Evolutionary conservation across 768 basidiomycete species (phyloP), one percentile per base, ranked within the genome.

Genomic region (Collybiopsis luxurians): DNA sequence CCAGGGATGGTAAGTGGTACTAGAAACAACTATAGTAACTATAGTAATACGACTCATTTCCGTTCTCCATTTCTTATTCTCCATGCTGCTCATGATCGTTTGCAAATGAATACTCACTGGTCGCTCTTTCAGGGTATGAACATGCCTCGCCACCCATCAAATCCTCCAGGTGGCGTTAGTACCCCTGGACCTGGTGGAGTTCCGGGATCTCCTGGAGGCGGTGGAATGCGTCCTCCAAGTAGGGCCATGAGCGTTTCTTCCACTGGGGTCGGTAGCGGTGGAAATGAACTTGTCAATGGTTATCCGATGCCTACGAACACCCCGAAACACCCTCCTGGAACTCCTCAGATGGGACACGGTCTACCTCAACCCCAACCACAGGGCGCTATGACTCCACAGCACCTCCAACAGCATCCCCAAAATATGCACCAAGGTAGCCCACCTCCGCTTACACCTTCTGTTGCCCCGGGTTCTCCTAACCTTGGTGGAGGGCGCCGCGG

Each of bases 221-320:
- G 17, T 45, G 43, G 40, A 17, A 55, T 49, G 50, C 57, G 57
- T 26, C 57, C 57, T 36, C 57, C 57, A 2, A 58, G 57, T 39
- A 27, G 57, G 17, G 49, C 57, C 2, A 57, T 51, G 56, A 57
- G 48, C 21, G 51, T 38, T 15, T 26, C 44, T 11, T 31, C 44
- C 30, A 21, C 34, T 10, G 45, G 44, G 19, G 54, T 39, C 3
- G 27, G 15, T 26, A 24, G 43, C 19, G 27, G 19, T 13, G 43
- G 30, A 2, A 54, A 45, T 15, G 53, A 54, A 15, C 39, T 54
- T 12, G 24, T 38, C 44, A 47, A 47, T 38, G 54, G 54, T 3
- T 55, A 45, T 55, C 54, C 54, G 2, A 44, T 38, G 17, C 54
- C 53, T 19, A 23, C 54, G 5, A 36, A 19, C 24, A 47, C 54